These are phyloP conservation scores for Saturnispora besseyi DNA, from an alignment of 805 yeast species.

Conservation along the genomic window DNA sequence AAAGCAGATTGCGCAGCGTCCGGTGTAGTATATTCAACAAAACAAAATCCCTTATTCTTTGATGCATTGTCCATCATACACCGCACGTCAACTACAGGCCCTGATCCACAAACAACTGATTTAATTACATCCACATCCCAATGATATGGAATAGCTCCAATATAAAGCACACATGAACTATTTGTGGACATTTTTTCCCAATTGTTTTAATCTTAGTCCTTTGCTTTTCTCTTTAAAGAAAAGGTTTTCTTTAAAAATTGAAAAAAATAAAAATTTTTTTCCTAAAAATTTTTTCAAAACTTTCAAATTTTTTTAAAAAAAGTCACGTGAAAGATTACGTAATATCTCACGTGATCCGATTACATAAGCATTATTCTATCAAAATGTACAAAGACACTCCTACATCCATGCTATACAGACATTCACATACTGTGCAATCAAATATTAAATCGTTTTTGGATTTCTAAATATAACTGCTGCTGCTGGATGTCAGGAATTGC, in stretches of 20 bases:
- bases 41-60: slow-evolving; percentile 58
- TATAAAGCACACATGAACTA: slow-evolving; percentile 38
- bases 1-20: slow-evolving; percentile 46
- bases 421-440: no score
- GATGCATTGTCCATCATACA: slow-evolving; percentile 50
- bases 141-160: slow-evolving; percentile 60
- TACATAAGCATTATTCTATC: no score
- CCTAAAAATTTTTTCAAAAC: not conserved
- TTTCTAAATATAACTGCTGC: not conserved
- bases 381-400: no score
- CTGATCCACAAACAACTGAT: slow-evolving; percentile 64
- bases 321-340: not conserved
- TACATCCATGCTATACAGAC: no score
- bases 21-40: slow-evolving; percentile 48
- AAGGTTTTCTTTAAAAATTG: not conserved
- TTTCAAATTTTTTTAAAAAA: not conserved
- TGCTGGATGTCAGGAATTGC: not conserved
- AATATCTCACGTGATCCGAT: not conserved
- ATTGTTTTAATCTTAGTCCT: not conserved
- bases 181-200: slow-evolving; percentile 7
- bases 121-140: slow-evolving; percentile 61
- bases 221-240: not conserved
- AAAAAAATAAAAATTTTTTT: not conserved
- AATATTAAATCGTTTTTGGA: not conserved
- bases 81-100: slow-evolving; percentile 60